These are phyloP conservation scores for Chiua sp. DNA, from an alignment of 1,284 basidiomycete genomes.

Conservation along the genomic window DNA sequence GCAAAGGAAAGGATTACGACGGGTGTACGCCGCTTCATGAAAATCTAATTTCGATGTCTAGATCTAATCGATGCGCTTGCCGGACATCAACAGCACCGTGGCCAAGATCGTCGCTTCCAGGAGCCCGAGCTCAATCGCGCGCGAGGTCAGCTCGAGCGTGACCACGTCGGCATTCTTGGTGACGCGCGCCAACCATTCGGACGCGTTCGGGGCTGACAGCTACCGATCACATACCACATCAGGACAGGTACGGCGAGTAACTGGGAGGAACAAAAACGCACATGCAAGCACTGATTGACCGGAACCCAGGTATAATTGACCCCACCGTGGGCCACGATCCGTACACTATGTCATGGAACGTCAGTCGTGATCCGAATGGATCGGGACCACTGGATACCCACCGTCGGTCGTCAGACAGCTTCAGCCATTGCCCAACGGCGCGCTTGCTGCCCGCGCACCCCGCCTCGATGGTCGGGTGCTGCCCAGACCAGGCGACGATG, in stretches of 20 bases:
- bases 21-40: not conserved
- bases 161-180: constrained; percentile 43
- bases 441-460: constrained; percentile 55
- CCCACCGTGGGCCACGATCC: constrained; percentile 48
- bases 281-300: constrained; percentile 45
- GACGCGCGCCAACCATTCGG: constrained; percentile 49
- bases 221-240: constrained; percentile 22
- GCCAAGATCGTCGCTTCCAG: constrained; percentile 51
- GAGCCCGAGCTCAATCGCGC: constrained; percentile 51
- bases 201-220: constrained; percentile 44
- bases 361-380: not conserved
- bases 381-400: constrained; percentile 33
- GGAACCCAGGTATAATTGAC: constrained; percentile 50
- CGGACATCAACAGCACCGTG: constrained; percentile 51
- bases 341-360: constrained; percentile 37
- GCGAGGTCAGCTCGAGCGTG: constrained; percentile 48
- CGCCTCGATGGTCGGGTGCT: constrained; percentile 59
- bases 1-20: not conserved
- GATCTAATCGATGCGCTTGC: constrained; percentile 53
- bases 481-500: constrained; percentile 60
- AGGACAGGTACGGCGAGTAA: constrained; percentile 4
- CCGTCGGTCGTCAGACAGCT: constrained; percentile 56
- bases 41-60: no score
- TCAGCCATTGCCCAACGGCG: constrained; percentile 58
- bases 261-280: constrained; percentile 38